phyloP scores from a whole-genome alignment of 176 grass and related monocot genomes.

The Zoysia pacifica region DNA sequence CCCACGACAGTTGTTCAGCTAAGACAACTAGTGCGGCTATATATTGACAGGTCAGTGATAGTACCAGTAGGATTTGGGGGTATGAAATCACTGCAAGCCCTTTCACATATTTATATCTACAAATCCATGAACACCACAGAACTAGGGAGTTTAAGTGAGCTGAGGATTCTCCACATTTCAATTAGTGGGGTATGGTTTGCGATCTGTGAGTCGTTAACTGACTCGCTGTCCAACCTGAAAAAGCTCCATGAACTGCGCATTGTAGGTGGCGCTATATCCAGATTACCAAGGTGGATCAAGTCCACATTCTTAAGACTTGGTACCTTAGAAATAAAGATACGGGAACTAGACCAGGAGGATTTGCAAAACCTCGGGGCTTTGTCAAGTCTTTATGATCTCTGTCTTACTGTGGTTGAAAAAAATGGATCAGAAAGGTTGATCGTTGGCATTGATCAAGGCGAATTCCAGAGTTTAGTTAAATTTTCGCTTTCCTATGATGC shows the following conservation, averaged over 20 bases:
- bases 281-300: background rate
- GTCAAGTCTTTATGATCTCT: background rate
- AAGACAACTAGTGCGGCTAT: background rate
- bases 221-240: background rate
- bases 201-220: background rate
- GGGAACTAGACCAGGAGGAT: background rate
- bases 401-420: background rate
- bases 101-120: background rate
- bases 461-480: background rate
- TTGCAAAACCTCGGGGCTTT: background rate
- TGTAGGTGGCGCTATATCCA: background rate
- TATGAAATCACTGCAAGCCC: background rate
- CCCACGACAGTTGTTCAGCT: background rate
- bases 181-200: background rate
- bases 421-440: background rate
- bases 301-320: background rate
- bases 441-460: background rate
- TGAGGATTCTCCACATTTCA: conserved; percentile 5
- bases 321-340: background rate
- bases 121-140: background rate
- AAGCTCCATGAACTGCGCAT: background rate
- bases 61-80: background rate
- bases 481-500: background rate
- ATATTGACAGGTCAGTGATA: background rate
- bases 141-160: background rate